phyloP scores from a whole-genome alignment of 768 basidiomycete species.

The Clitopilus hobsonii region DNA sequence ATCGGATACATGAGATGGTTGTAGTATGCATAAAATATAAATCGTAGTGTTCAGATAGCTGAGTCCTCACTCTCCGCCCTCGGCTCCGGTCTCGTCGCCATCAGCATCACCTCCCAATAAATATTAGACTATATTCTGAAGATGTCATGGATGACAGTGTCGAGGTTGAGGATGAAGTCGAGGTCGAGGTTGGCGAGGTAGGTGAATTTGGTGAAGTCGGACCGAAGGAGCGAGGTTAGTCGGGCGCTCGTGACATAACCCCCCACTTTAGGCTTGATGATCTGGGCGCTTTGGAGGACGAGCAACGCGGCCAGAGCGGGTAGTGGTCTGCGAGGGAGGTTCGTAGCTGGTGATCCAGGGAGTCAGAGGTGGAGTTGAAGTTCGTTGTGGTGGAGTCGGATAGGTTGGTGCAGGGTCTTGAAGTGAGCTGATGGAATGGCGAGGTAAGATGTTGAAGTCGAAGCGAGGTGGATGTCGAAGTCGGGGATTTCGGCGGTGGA shows the following conservation, averaged over 20 bases:
- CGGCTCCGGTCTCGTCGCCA: too few relatives aligned
- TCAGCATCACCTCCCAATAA: too few relatives aligned
- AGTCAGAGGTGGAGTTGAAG: slow-evolving; percentile 6
- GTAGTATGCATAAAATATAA: too few relatives aligned
- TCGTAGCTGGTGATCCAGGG: slow-evolving; percentile 10
- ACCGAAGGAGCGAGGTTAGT: too few relatives aligned
- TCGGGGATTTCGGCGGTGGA: slow-evolving; percentile 26
- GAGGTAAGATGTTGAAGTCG: slow-evolving; percentile 5
- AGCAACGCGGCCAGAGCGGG: slow-evolving; percentile 14
- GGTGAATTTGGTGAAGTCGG: too few relatives aligned
- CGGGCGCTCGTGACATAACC: slow-evolving; percentile 6
- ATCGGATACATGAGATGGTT: too few relatives aligned
- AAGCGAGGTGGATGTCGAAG: slow-evolving; percentile 22
- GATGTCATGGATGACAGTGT: too few relatives aligned
- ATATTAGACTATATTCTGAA: too few relatives aligned
- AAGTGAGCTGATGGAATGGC: slow-evolving; percentile 2
- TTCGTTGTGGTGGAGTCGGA: background rate
- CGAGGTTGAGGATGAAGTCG: too few relatives aligned
- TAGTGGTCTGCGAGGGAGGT: slow-evolving; percentile 16
- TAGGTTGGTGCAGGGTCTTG: background rate
- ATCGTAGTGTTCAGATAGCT: too few relatives aligned
- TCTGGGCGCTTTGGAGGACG: slow-evolving; percentile 9
- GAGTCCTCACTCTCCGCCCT: too few relatives aligned
- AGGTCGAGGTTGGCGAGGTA: too few relatives aligned
- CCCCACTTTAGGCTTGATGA: slow-evolving; percentile 6